Evolutionary conservation across 2,329 filamentous ascomycete species (phyloP).

Genomic region (Lachnellula willkommii): DNA sequence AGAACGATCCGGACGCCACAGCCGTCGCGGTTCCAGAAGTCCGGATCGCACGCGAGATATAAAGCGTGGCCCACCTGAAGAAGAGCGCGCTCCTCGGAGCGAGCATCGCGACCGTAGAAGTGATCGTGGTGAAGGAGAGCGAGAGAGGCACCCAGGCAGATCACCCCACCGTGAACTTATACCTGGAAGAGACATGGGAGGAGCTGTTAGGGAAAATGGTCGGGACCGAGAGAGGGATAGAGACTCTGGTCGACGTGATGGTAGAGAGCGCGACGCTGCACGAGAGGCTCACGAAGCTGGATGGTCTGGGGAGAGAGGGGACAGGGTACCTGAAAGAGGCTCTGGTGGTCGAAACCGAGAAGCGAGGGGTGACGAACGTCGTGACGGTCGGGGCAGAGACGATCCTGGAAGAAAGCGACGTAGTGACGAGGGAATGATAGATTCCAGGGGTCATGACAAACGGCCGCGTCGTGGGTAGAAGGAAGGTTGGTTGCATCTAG

Average conservation of each 20-base stretch:
- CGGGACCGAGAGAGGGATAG: constrained; percentile 13
- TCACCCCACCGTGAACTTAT: constrained; percentile 11
- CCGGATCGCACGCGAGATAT: constrained; percentile 26
- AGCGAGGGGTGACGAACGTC: constrained; percentile 17
- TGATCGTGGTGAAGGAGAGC: constrained; percentile 17
- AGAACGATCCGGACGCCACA: constrained; percentile 30
- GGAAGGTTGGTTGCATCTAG: not conserved
- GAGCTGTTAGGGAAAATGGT: constrained; percentile 2
- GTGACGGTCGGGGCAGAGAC: constrained; percentile 11
- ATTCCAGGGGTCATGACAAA: constrained; percentile 32
- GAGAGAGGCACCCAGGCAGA: constrained; percentile 20
- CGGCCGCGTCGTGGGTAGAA: constrained; percentile 21
- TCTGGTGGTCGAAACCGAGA: constrained; percentile 16
- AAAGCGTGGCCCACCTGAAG: constrained; percentile 25
- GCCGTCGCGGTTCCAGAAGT: constrained; percentile 27
- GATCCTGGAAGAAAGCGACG: constrained; percentile 28
- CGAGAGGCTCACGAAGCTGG: constrained; percentile 20
- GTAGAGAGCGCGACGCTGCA: constrained; percentile 17
- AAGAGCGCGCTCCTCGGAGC: constrained; percentile 22
- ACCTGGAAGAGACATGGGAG: constrained; percentile 3
- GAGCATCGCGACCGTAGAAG: constrained; percentile 27
- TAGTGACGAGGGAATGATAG: constrained; percentile 25
- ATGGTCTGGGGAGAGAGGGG: constrained; percentile 21
- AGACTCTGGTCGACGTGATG: constrained; percentile 21
- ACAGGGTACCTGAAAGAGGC: constrained; percentile 17